Base-by-base conservation (phyloP, 345 rosid genomes). In the Corymbia maculata region DNA sequence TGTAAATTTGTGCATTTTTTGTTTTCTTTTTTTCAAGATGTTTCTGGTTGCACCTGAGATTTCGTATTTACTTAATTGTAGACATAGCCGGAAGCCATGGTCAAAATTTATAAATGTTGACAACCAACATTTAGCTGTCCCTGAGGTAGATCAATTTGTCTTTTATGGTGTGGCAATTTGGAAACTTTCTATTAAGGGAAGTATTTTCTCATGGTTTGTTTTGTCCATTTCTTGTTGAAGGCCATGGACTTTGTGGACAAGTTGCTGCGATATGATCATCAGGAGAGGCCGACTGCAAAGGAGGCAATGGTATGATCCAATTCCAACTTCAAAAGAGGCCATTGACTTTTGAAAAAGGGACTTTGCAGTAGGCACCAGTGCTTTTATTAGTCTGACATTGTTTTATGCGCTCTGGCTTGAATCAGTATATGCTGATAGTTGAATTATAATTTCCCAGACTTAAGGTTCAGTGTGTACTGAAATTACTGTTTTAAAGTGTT, bases 71-170 rank as follows among this genome's bases (percentile, higher is more conserved):
- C 52, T 36, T 44, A 86, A 24, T 30, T 86, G 26, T 21, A 95
- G 99, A 93, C 99, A 97, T 91, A 95, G 96, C 89, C 95, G 98
- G 88, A 98, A 96, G 92, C 98, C 99, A 57, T 98, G 98, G 99
- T 85, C 96, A 21, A 98, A 95, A 91, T 97, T 98, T 92, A 94
- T 96, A 53, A 97, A 94, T 92, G 92, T 91, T 51, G 99, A 98
- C 42, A 98, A 98, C 93, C 98, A 95, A 86, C 99, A 97, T 93
- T 92, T 98, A 87, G 98, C 97, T 86, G 94, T 95, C 90, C 96
- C 97, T 84, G 99, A 98, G 98, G 99, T 98, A 94, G 53, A 88
- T 42, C 24, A 50, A 42, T 86, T 88, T 61, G 87, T 86, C 30
- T 28, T 59, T n/a, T 85, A 28, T 85, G 59, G 49, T 42, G 82